Base-by-base conservation (phyloP, 2,329 filamentous ascomycete genomes). In the Sclerotinia sclerotiorum region DNA sequence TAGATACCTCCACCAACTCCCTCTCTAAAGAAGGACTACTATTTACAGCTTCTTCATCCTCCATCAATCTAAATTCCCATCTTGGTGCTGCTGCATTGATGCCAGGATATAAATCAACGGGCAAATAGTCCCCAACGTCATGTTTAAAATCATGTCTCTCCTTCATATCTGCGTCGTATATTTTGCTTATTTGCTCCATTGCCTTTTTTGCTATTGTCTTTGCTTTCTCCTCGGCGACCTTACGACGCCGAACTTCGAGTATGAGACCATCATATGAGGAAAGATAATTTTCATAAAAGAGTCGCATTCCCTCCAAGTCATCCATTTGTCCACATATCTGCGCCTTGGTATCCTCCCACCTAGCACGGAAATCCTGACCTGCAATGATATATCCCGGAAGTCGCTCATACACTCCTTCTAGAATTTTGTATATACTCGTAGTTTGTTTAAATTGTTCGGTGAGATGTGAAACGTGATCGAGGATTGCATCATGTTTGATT, bases 221-320 rank as follows among this genome's bases (percentile, higher is more conserved):
- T 65, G 96, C 90, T 71, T 90, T 88, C 44, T 90, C 87, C 74
- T 95, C 91, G 48, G 92, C 87, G 19, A 85, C 82, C 69, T 87
- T 87, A 13, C 95, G 85, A 32, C 95, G 84, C 65, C 90, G 90
- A 7, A 93, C 90, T 78, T 99, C 95, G 1, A 97, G 84, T 32
- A 97, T 85, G 17, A 99, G 82, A 27, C 90, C 88, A 73, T 93
- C 90, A 76, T 99, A 98, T 0, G 93, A 92, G 65, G 88, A 85
- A 27, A 91, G 84, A 75, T 98, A 99, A 24, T 90, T 89, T 70
- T 94, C 90, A 79, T 97, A 98, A 74, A 97, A 92, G n/a, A 87
- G 83, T 15, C 88, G 85, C 74, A 97, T 86, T 29, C 87, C 87
- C 64, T 90, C 88, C 79, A 98, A 90, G 75, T 97, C 92, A 13